Percentiles rank a stretch among this genome's conserved stretches.
These are phyloP conservation scores for Dothiorella sarmentorum DNA, from an alignment of 2,329 filamentous ascomycete genomes.

Conservation along the genomic window DNA sequence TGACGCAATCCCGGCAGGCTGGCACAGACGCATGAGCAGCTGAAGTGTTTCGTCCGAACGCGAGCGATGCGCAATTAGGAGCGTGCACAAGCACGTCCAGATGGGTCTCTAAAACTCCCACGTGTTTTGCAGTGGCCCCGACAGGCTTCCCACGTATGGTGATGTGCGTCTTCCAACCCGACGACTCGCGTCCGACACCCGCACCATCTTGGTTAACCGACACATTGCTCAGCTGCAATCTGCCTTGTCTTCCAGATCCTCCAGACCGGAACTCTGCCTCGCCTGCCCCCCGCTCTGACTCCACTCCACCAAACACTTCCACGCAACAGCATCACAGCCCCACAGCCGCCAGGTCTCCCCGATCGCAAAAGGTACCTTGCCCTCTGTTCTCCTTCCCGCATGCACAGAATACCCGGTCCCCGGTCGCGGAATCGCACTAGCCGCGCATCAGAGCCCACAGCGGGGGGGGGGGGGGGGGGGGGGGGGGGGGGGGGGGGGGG, in stretches of 20 bases:
- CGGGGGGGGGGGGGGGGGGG: conserved; percentile 29
- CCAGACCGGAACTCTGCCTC: background rate
- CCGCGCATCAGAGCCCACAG: background rate
- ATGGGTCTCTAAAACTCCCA: too few relatives aligned
- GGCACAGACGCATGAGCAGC: too few relatives aligned
- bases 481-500: conserved; percentile 37
- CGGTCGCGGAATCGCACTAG: background rate
- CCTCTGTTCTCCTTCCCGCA: background rate
- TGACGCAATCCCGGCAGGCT: background rate
- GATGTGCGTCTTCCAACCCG: background rate
- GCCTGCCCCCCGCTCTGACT: background rate
- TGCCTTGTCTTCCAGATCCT: background rate
- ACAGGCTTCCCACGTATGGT: background rate
- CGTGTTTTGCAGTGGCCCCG: too few relatives aligned
- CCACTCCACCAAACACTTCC: background rate
- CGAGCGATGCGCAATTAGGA: too few relatives aligned
- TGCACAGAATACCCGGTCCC: background rate
- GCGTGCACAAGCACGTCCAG: too few relatives aligned
- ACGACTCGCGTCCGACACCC: background rate
- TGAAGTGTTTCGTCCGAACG: too few relatives aligned
- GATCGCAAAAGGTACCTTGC: background rate
- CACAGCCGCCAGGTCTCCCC: background rate
- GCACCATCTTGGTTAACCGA: background rate
- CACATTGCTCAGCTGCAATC: background rate
- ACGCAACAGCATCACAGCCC: background rate